These are phyloP conservation scores for Syzygium oleosum DNA, from an alignment of 345 rosid species.

Conservation along the genomic window DNA sequence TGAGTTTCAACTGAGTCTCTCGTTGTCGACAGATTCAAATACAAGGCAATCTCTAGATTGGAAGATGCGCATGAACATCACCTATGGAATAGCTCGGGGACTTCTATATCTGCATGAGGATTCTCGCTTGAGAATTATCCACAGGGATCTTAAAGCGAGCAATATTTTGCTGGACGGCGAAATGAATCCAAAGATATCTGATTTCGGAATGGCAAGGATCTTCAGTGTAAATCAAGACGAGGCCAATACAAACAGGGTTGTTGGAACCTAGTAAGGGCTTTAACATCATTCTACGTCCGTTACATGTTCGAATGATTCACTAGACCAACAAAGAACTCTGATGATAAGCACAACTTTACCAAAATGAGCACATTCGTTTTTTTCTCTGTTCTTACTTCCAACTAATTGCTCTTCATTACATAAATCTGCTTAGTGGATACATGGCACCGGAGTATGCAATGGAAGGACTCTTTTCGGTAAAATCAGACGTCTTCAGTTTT, in stretches of 20 bases:
- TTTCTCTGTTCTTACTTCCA: not conserved
- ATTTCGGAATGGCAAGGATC: conserved; percentile 29
- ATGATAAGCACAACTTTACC: not conserved
- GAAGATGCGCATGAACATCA: conserved; percentile 18
- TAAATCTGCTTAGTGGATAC: conserved; percentile 10
- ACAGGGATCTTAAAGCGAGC: conserved; percentile 19
- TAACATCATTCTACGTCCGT: not conserved
- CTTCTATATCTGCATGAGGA: conserved; percentile 33
- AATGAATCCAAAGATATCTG: conserved; percentile 25
- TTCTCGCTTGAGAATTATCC: conserved; percentile 27
- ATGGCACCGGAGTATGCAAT: conserved; percentile 34
- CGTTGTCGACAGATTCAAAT: not conserved
- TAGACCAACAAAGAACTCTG: not conserved
- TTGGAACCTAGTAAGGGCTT: conserved; percentile 7
- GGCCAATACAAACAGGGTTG: conserved; percentile 19
- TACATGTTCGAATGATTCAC: not conserved
- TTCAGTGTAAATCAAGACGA: conserved; percentile 21
- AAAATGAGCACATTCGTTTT: not conserved
- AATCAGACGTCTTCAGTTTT: conserved; percentile 18
- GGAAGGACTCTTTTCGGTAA: conserved; percentile 24
- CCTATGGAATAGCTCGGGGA: conserved; percentile 28
- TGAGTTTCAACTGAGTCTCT: not conserved
- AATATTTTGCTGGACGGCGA: conserved; percentile 13
- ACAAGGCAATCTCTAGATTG: conserved; percentile 7
- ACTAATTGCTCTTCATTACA: not conserved